Evolutionary conservation across 345 rosid genomes (phyloP).

Genomic region (Microthlaspi erraticum): DNA sequence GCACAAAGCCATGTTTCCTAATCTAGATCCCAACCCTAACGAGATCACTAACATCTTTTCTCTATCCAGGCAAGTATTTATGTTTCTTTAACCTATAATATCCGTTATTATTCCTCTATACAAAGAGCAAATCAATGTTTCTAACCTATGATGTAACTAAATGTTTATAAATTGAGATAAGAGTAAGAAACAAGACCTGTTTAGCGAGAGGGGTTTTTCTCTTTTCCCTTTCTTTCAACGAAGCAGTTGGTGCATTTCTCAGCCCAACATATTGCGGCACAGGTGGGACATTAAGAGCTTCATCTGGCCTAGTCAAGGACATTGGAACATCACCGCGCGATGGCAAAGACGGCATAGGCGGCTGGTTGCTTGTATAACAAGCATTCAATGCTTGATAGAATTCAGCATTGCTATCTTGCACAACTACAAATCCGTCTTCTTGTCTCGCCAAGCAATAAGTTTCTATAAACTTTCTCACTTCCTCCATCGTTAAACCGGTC

Average conservation of each 20-base stretch:
- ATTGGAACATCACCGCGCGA: background rate
- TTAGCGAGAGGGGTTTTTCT: conserved; percentile 8
- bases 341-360: background rate
- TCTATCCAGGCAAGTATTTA: too few species aligned
- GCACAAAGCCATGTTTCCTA: background rate
- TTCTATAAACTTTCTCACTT: conserved; percentile 13
- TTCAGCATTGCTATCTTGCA: background rate
- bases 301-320: conserved; percentile 15
- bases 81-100: background rate
- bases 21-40: background rate
- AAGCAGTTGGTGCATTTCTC: background rate
- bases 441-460: background rate
- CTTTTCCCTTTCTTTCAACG: background rate
- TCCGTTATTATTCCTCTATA: background rate
- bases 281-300: background rate
- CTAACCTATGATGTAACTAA: background rate
- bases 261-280: background rate
- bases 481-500: background rate
- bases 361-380: background rate
- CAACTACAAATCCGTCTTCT: background rate
- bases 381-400: conserved; percentile 26
- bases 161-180: background rate
- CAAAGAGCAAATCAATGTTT: background rate
- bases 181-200: conserved; percentile 10
- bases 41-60: background rate